Conservation (phyloP, 2,329 filamentous ascomycete genomes). For the Clarireedia paspali region DNA sequence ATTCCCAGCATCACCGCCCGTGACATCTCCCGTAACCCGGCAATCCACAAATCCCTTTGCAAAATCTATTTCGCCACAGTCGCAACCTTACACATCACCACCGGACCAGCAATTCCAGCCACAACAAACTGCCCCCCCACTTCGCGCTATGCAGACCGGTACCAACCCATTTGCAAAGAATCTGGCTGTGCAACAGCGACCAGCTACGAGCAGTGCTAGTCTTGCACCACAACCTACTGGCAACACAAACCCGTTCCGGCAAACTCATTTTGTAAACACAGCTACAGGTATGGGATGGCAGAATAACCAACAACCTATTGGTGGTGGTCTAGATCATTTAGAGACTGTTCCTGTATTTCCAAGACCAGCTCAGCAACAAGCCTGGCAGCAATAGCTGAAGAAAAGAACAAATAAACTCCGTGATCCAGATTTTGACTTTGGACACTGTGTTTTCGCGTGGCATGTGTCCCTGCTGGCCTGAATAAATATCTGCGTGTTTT, state of each 20-base stretch:
- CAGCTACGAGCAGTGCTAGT: constrained; percentile 28
- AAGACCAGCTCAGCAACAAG: constrained; percentile 57
- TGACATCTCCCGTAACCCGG: constrained; percentile 41
- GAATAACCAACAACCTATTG: constrained; percentile 66
- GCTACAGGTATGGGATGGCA: constrained; percentile 87
- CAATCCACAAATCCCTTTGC: constrained; percentile 86
- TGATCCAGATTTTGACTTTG: neutral
- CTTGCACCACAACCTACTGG: constrained; percentile 73
- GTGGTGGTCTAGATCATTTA: constrained; percentile 72
- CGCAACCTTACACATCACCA: constrained; percentile 29
- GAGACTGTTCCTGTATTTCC: constrained; percentile 82
- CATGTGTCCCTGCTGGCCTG: neutral
- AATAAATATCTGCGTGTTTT: constrained; percentile 8
- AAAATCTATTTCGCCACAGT: constrained; percentile 42
- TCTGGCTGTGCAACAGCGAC: constrained; percentile 20
- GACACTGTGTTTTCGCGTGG: constrained; percentile 1
- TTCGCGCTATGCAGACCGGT: constrained; percentile 54
- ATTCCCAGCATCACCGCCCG: constrained; percentile 35
- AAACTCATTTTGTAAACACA: constrained; percentile 84
- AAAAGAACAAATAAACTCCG: neutral
- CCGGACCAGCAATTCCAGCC: constrained; percentile 31
- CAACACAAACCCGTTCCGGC: constrained; percentile 89
- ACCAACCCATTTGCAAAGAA: constrained; percentile 65
- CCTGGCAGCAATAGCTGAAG: constrained; percentile 42
- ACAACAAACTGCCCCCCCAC: constrained; percentile 34